Percentiles rank a stretch among this genome's conserved stretches.
phyloP scores from a whole-genome alignment of 1,139 yeast genomes.

The Kodamaea plutei region DNA sequence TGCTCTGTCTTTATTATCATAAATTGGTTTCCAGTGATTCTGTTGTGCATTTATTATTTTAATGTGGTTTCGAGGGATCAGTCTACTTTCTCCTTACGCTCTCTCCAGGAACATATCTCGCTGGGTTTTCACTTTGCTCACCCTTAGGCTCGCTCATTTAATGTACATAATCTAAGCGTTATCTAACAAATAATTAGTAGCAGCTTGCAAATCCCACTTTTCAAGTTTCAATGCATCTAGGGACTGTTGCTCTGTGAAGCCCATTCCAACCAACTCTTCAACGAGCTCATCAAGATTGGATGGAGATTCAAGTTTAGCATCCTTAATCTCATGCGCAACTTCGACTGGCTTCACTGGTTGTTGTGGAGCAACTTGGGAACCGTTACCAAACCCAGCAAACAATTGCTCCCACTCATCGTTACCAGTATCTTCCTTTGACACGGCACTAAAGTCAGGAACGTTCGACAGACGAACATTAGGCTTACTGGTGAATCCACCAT shows the following conservation, averaged over 20 bases:
- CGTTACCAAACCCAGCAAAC: conserved; percentile 83
- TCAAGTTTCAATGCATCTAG: conserved; percentile 62
- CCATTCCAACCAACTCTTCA: conserved; percentile 85
- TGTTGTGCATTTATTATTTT: too few relatives aligned
- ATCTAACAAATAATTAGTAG: conserved; percentile 79
- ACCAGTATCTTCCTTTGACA: conserved; percentile 13
- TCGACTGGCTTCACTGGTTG: conserved; percentile 7
- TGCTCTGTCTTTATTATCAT: too few relatives aligned
- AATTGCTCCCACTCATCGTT: conserved; percentile 93
- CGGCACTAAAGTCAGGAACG: conserved; percentile 26
- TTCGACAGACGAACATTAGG: conserved; percentile 14
- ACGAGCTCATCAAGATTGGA: conserved; percentile 37
- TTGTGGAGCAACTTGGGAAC: conserved; percentile 5
- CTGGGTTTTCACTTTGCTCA: background rate
- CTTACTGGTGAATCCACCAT: conserved; percentile 38
- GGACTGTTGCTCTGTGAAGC: conserved; percentile 67
- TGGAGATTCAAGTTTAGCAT: conserved; percentile 15
- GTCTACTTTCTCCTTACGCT: too few relatives aligned
- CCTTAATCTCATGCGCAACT: conserved; percentile 5
- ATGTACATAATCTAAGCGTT: conserved; percentile 35
- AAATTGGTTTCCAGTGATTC: too few relatives aligned
- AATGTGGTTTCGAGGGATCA: too few relatives aligned
- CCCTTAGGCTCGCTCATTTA: background rate
- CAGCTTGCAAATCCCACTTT: conserved; percentile 75
- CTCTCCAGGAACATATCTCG: too few relatives aligned